These are phyloP conservation scores for Ustanciosporium gigantosporum DNA, from an alignment of 1,284 basidiomycete species.

Conservation along the genomic window DNA sequence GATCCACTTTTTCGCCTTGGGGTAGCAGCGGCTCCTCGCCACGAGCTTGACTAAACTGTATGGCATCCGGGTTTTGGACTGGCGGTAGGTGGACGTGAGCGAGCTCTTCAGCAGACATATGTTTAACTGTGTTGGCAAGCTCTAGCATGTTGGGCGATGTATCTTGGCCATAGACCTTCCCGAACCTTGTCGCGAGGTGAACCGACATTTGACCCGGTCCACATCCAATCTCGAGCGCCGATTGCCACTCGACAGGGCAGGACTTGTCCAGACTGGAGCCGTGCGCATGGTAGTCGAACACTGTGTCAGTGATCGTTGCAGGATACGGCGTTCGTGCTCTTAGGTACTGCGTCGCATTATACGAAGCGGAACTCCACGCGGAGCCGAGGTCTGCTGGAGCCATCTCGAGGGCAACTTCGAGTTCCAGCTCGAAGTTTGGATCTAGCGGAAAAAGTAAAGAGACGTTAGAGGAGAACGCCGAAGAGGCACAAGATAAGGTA, in stretches of 20 bases:
- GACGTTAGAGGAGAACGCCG: constrained; percentile 4
- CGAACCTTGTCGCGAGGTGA: constrained; percentile 30
- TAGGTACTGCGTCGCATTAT: constrained; percentile 32
- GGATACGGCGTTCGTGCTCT: constrained; percentile 35
- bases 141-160: constrained; percentile 33
- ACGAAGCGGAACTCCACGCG: constrained; percentile 31
- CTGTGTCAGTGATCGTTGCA: constrained; percentile 22
- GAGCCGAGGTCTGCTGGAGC: constrained; percentile 25
- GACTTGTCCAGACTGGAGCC: constrained; percentile 2
- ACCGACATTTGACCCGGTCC: constrained; percentile 38
- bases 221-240: constrained; percentile 32
- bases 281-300: constrained; percentile 25
- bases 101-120: constrained; percentile 26
- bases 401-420: constrained; percentile 32
- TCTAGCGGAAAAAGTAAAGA: constrained; percentile 21
- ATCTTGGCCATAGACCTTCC: constrained; percentile 26
- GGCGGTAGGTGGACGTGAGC: constrained; percentile 16
- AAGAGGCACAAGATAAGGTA: neutral
- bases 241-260: too few relatives aligned
- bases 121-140: constrained; percentile 33
- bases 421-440: constrained; percentile 27
- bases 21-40: constrained; percentile 29
- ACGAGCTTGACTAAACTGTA: constrained; percentile 15
- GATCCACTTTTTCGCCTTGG: constrained; percentile 24
- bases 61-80: constrained; percentile 12